Base-by-base conservation (phyloP, 2,329 filamentous ascomycete species). In the Acarospora socialis region DNA sequence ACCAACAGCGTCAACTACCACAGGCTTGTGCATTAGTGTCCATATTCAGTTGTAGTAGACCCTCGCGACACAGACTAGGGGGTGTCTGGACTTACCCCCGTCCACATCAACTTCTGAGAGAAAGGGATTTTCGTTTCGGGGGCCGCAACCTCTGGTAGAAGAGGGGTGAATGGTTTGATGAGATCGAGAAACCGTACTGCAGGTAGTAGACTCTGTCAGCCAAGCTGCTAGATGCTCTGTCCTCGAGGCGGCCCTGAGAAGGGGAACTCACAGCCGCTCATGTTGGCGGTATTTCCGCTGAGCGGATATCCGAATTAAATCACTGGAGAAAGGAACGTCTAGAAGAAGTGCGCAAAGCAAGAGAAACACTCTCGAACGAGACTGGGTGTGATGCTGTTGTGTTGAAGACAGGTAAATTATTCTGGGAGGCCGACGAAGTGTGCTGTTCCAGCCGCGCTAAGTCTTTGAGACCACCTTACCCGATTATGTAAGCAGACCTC, bases 91-190 rank as follows among this genome's bases (percentile, higher is more conserved):
- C 60, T 49, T 61, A 68, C 64, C 57, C 79, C 81, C 45, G 81
- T 90, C 81, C 81, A 90, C 22, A 87, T 87, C 68, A 90, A 66
- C 70, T 87, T 86, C 64, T 95, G 90, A 71, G 95, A 92, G 77
- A 98, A 98, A 48, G 86, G 83, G 37, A 93, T 79, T 70, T 94
- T 95, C 60, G 86, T 93, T 68, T 98, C 90, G 49, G 90, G 90
- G 55, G 92, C 80, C 67, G 87, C 81, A 64, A 98, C 90, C 79
- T 98, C 90, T 56, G 90, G 90, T 60, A 98, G 81, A 74, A 95
- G 84, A 68, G 90, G 87, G 71, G 92, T 83, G 61, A 98, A 98
- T 56, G 90, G 90, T 68, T 98, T 98, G 68, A 98, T 90, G 60
- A 95, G 74, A 66, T 98, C 90, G 68, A 98, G 87, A 60, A 98